A percentile compares a stretch with the other conserved stretches of the same genome.
These are phyloP conservation scores for Agrocybe pediades DNA, from an alignment of 768 basidiomycete species.

Conservation along the genomic window DNA sequence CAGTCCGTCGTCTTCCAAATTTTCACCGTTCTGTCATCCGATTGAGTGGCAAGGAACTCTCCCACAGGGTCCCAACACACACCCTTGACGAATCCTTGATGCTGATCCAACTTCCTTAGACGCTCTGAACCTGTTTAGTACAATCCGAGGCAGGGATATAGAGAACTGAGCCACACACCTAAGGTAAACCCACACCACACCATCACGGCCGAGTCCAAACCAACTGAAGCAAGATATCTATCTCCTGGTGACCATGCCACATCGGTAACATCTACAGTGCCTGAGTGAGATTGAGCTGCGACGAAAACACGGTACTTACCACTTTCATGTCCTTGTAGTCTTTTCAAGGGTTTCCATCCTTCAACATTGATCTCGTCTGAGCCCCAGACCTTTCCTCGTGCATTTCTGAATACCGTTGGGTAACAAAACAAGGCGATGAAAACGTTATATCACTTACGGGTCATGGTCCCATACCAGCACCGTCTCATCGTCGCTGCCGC, in stretches of 20 bases:
- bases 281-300: background rate
- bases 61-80: conserved; percentile 99
- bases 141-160: background rate
- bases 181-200: conserved; percentile 95
- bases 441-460: conserved; percentile 62
- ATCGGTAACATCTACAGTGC: conserved; percentile 83
- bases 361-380: conserved; percentile 96
- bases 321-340: conserved; percentile 92
- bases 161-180: conserved; percentile 47
- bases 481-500: conserved; percentile 94
- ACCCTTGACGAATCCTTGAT: conserved; percentile 97
- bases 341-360: conserved; percentile 93
- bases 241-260: conserved; percentile 95
- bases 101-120: conserved; percentile 79
- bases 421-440: conserved; percentile 3
- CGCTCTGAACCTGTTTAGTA: conserved; percentile 54
- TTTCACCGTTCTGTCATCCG: conserved; percentile 95
- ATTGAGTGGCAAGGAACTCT: conserved; percentile 96
- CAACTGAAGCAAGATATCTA: conserved; percentile 90
- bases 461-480: conserved; percentile 98
- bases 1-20: conserved; percentile 97
- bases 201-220: conserved; percentile 86
- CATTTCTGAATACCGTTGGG: conserved; percentile 47
- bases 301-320: conserved; percentile 49
- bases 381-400: conserved; percentile 89